A percentile compares a stretch with the other conserved stretches of the same genome.
These are phyloP conservation scores for Pythium utonaiense DNA, from an alignment of 352 stramenopile genomes.

Conservation along the genomic window DNA sequence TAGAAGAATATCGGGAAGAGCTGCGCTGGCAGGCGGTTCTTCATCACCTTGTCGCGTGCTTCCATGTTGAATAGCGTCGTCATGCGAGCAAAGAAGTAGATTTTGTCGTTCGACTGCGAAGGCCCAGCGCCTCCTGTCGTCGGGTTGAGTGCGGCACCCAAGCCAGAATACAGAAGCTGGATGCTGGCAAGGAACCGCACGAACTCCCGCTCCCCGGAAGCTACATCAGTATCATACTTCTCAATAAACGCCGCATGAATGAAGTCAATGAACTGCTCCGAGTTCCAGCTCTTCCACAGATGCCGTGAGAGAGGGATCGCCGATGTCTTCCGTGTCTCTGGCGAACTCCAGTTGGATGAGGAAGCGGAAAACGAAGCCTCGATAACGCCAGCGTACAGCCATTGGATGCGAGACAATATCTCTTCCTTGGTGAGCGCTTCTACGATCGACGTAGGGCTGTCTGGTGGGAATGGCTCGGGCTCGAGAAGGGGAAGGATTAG, in stretches of 20 bases:
- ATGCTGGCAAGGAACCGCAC: conserved; percentile 38
- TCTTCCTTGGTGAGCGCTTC: conserved; percentile 29
- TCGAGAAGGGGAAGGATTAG: conserved; percentile 25
- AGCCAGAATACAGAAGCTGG: conserved; percentile 28
- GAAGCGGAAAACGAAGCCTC: conserved; percentile 8
- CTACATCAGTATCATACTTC: conserved; percentile 20
- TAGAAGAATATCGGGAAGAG: conserved; percentile 34
- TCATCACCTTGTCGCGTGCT: conserved; percentile 9
- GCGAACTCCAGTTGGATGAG: not conserved
- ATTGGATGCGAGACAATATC: conserved; percentile 32
- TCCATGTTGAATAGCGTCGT: conserved; percentile 22
- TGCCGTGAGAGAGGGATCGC: conserved; percentile 6
- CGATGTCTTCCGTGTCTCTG: not conserved
- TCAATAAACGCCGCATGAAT: conserved; percentile 33
- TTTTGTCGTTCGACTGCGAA: conserved; percentile 9
- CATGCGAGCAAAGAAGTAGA: conserved; percentile 31
- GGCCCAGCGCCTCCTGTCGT: not conserved
- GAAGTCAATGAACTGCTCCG: conserved; percentile 30
- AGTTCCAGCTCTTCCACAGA: conserved; percentile 22
- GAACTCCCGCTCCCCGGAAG: conserved; percentile 28
- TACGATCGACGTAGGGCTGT: conserved; percentile 20
- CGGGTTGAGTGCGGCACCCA: not conserved
- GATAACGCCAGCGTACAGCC: conserved; percentile 26
- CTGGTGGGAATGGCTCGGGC: conserved; percentile 17
- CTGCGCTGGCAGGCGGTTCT: conserved; percentile 13